Percentiles rank a stretch among this genome's conserved stretches.
Conservation (phyloP, 2,329 filamentous ascomycete genomes). For the Aotearoamyces nothofagi region DNA sequence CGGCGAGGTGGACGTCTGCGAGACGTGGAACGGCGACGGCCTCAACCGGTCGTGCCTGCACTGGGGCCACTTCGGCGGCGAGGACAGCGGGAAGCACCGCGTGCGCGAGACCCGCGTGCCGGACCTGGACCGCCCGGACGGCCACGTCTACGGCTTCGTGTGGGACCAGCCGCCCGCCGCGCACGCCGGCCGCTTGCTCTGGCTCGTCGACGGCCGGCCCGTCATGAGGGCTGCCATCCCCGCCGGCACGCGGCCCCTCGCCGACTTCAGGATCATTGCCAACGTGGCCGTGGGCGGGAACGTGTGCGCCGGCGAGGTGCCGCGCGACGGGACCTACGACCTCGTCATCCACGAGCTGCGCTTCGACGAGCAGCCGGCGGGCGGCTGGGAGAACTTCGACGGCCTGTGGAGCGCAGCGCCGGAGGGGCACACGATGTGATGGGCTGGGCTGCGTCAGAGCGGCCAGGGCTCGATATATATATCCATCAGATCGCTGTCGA, state of each 20-base stretch:
- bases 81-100: constrained; percentile 40
- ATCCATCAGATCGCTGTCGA: too few species aligned
- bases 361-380: constrained; percentile 34
- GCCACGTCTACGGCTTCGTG: constrained; percentile 37
- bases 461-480: too few species aligned
- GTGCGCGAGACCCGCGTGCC: constrained; percentile 34
- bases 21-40: constrained; percentile 42
- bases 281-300: constrained; percentile 49
- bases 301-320: constrained; percentile 35
- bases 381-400: constrained; percentile 39
- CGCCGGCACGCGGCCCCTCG: constrained; percentile 33
- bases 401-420: constrained; percentile 26
- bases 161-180: constrained; percentile 37
- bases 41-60: constrained; percentile 42
- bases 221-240: constrained; percentile 42
- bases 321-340: constrained; percentile 37
- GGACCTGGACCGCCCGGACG: constrained; percentile 26
- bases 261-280: constrained; percentile 38
- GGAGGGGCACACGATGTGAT: constrained; percentile 12
- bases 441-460: too few species aligned
- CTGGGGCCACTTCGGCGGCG: constrained; percentile 37
- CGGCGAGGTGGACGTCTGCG: constrained; percentile 44
- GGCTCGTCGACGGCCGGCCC: constrained; percentile 41
- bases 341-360: constrained; percentile 36
- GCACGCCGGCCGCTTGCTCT: constrained; percentile 31